Conservation (phyloP, 1,139 yeast genomes). For the Hansenula anomala region DNA sequence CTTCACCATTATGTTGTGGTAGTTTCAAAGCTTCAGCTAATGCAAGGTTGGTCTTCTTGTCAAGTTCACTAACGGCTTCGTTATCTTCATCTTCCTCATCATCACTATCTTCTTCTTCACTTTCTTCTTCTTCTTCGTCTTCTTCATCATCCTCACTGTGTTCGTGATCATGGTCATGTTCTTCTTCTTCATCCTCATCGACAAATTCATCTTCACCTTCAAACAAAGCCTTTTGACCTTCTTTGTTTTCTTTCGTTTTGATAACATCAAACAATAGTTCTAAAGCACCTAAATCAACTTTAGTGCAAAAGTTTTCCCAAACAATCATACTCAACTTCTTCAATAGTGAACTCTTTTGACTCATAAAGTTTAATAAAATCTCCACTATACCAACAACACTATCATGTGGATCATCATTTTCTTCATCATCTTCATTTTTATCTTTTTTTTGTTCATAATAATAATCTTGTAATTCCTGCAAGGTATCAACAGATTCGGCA, state of each 20-base stretch:
- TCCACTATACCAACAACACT: constrained; percentile 70
- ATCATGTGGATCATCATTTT: constrained; percentile 29
- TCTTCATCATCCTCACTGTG: constrained; percentile 32
- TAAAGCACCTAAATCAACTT: constrained; percentile 47
- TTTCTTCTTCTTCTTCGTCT: constrained; percentile 26
- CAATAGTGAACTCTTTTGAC: constrained; percentile 67
- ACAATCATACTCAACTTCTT: constrained; percentile 69
- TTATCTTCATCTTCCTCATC: constrained; percentile 23
- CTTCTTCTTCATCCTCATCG: constrained; percentile 35
- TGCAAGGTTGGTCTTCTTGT: constrained; percentile 62
- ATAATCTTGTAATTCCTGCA: constrained; percentile 64
- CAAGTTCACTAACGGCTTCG: constrained; percentile 47
- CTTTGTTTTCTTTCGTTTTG: constrained; percentile 69
- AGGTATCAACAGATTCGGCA: constrained; percentile 68
- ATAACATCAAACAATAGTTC: constrained; percentile 63
- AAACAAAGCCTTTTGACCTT: constrained; percentile 76
- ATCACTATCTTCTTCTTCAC: constrained; percentile 28
- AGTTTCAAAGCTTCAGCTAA: constrained; percentile 77
- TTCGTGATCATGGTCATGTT: constrained; percentile 21
- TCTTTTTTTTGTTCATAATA: constrained; percentile 36
- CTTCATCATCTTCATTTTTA: constrained; percentile 25
- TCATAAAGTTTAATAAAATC: constrained; percentile 67
- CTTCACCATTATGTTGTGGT: constrained; percentile 39
- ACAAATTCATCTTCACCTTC: constrained; percentile 54
- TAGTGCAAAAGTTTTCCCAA: constrained; percentile 64